A percentile compares a stretch with the other conserved stretches of the same genome.
phyloP scores from a whole-genome alignment of 1,284 basidiomycete species.

The Mrakiaceae sp. region DNA sequence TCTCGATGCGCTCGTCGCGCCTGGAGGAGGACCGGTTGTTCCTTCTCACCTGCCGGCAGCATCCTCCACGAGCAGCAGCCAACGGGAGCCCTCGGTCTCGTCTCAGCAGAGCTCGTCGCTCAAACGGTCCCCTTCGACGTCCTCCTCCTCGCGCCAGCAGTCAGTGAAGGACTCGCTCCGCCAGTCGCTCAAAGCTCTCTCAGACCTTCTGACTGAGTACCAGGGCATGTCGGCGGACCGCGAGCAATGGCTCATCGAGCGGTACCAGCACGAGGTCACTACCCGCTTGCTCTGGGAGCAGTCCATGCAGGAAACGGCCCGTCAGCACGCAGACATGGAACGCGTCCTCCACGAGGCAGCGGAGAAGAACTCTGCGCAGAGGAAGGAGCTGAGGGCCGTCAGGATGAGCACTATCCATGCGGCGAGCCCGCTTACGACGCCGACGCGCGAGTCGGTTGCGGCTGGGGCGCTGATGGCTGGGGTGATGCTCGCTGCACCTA shows the following conservation, averaged over 20 bases:
- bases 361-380: slow-evolving; percentile 37
- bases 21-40: too few species aligned
- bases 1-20: slow-evolving; percentile 41
- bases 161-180: slow-evolving; percentile 51
- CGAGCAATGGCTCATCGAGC: slow-evolving; percentile 64
- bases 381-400: slow-evolving; percentile 31
- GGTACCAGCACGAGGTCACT: slow-evolving; percentile 56
- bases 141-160: slow-evolving; percentile 29
- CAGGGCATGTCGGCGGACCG: slow-evolving; percentile 61
- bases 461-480: too few species aligned
- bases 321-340: slow-evolving; percentile 78
- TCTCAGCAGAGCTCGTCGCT: background rate
- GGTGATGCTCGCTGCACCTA: too few species aligned
- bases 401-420: slow-evolving; percentile 10
- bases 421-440: too few species aligned
- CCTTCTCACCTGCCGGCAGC: too few species aligned
- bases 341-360: slow-evolving; percentile 48
- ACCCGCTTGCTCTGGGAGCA: slow-evolving; percentile 82
- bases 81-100: background rate
- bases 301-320: slow-evolving; percentile 72
- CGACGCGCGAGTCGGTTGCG: too few species aligned
- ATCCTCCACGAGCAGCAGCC: slow-evolving; percentile 18
- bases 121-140: slow-evolving; percentile 11
- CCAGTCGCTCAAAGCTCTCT: slow-evolving; percentile 51
- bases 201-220: slow-evolving; percentile 55